Percentiles rank a stretch among this genome's conserved stretches.
Conservation (phyloP, 208 protist genomes). For the Wallacemonas rigidus region DNA sequence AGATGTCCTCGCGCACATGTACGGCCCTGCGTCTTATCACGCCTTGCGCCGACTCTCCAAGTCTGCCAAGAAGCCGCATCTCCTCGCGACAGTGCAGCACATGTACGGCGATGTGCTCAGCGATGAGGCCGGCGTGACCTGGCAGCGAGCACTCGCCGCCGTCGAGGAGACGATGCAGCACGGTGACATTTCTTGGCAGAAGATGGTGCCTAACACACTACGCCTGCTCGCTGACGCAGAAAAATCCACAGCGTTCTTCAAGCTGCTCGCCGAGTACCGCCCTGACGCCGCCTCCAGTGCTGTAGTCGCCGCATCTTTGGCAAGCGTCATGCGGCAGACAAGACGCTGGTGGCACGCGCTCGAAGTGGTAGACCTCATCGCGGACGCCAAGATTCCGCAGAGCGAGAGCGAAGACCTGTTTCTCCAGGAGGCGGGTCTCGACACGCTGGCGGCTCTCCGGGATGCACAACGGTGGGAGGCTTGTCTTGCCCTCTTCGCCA, state of each 20-base stretch:
- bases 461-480: slow-evolving; percentile 62
- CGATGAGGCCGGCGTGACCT: slow-evolving; percentile 40
- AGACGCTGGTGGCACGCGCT: slow-evolving; percentile 62
- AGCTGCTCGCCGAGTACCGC: slow-evolving; percentile 52
- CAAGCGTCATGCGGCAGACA: slow-evolving; percentile 43
- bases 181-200: slow-evolving; percentile 52
- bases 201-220: slow-evolving; percentile 47
- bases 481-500: slow-evolving; percentile 27
- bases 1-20: slow-evolving; percentile 42
- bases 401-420: slow-evolving; percentile 43
- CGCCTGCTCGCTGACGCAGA: slow-evolving; percentile 86
- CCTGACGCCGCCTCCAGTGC: slow-evolving; percentile 26
- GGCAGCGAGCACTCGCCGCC: slow-evolving; percentile 47
- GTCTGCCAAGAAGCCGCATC: slow-evolving; percentile 7
- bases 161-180: slow-evolving; percentile 28
- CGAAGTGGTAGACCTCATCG: slow-evolving; percentile 75
- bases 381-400: slow-evolving; percentile 30
- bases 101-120: slow-evolving; percentile 63
- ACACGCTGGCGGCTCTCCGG: slow-evolving; percentile 55
- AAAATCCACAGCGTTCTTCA: slow-evolving; percentile 42
- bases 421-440: slow-evolving; percentile 53
- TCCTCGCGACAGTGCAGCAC: slow-evolving; percentile 57
- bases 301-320: slow-evolving; percentile 63
- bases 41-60: slow-evolving; percentile 16
- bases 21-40: slow-evolving; percentile 57